These are phyloP conservation scores for Beverwykella pulmonaria DNA, from an alignment of 495 filamentous ascomycete genomes.

Conservation along the genomic window DNA sequence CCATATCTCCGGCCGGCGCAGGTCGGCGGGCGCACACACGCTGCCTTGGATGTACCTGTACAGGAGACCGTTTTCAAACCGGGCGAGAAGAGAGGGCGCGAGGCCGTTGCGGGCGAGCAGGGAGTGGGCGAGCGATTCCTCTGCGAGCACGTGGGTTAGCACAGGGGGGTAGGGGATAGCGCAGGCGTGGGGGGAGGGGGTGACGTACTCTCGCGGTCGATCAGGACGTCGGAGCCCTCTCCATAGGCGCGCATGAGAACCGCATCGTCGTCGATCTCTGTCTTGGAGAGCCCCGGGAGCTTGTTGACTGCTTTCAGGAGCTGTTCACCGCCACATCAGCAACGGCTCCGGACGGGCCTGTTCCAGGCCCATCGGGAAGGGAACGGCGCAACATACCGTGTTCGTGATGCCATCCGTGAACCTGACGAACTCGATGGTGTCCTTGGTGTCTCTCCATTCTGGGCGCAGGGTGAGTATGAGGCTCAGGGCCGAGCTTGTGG, in stretches of 20 bases:
- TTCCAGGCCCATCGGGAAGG: not conserved
- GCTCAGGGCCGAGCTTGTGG: slow-evolving; percentile 71
- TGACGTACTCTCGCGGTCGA: slow-evolving; percentile 88
- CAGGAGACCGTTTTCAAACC: slow-evolving; percentile 94
- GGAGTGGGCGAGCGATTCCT: slow-evolving; percentile 69
- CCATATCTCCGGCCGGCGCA: slow-evolving; percentile 70
- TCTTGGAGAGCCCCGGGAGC: slow-evolving; percentile 71
- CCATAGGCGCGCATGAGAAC: slow-evolving; percentile 93
- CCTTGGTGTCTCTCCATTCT: slow-evolving; percentile 74
- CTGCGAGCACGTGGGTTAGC: slow-evolving; percentile 46
- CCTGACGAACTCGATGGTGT: slow-evolving; percentile 80
- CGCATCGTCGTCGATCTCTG: slow-evolving; percentile 81
- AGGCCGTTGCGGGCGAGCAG: slow-evolving; percentile 77
- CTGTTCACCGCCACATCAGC: slow-evolving; percentile 45
- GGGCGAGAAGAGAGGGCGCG: slow-evolving; percentile 83
- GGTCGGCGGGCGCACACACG: slow-evolving; percentile 75
- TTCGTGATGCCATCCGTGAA: slow-evolving; percentile 99
- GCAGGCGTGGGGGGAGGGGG: slow-evolving; percentile 17
- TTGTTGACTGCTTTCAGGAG: slow-evolving; percentile 86
- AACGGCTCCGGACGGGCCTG: not conserved
- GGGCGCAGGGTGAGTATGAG: slow-evolving; percentile 80
- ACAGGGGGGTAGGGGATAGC: slow-evolving; percentile 1
- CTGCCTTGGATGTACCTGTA: slow-evolving; percentile 86
- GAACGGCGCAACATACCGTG: slow-evolving; percentile 62
- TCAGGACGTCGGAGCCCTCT: slow-evolving; percentile 89